Conservation (phyloP, 2,329 filamentous ascomycete genomes). For the Botrytis galanthina region DNA sequence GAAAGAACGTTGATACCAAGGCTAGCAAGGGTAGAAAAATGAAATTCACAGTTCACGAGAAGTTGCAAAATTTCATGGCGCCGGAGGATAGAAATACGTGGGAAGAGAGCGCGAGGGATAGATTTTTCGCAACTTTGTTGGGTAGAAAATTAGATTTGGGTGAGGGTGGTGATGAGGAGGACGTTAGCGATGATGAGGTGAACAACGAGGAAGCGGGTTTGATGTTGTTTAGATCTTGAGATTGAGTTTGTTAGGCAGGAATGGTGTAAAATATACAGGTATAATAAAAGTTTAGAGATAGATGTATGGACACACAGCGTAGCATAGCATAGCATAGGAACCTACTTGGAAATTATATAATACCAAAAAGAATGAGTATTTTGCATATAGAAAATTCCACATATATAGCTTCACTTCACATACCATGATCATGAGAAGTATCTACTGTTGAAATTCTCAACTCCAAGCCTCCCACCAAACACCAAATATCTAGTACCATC, state of each 20-base stretch:
- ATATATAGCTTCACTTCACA: too few relatives aligned
- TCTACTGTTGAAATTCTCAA: not conserved
- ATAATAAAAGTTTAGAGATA: not conserved
- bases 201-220: conserved; percentile 38
- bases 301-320: not conserved
- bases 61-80: conserved; percentile 97
- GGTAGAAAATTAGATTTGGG: conserved; percentile 66
- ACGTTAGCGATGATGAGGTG: conserved; percentile 45
- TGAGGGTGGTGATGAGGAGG: conserved; percentile 54
- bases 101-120: conserved; percentile 76
- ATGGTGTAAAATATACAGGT: not conserved
- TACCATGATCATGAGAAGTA: not conserved
- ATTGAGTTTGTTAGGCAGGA: not conserved
- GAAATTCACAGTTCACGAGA: conserved; percentile 92
- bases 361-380: conserved; percentile 2
- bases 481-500: not conserved
- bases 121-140: conserved; percentile 72
- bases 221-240: conserved; percentile 38
- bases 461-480: not conserved
- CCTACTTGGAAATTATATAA: not conserved
- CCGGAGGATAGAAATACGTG: conserved; percentile 78
- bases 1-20: conserved; percentile 84
- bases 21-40: conserved; percentile 94
- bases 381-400: not conserved
- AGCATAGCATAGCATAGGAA: not conserved